These are phyloP conservation scores for Mortierella sp. DNA, from an alignment of 371 early-diverging fungal species.

Conservation along the genomic window DNA sequence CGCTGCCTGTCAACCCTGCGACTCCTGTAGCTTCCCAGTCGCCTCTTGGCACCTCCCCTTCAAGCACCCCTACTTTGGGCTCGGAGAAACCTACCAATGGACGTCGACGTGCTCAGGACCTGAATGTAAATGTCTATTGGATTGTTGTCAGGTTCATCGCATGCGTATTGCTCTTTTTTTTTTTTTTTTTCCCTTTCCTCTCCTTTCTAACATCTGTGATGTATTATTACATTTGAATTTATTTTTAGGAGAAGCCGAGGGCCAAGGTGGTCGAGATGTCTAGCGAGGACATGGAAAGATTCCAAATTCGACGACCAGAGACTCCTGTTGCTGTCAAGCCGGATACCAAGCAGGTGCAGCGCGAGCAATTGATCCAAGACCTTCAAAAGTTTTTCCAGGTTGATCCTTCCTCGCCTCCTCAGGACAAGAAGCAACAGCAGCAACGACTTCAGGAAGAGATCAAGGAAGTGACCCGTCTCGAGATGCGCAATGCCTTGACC, in stretches of 20 bases:
- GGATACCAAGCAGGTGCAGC: conserved; percentile 52
- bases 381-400: conserved; percentile 51
- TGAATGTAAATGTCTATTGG: conserved; percentile 19
- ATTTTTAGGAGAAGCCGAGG: conserved; percentile 65
- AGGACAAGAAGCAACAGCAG: conserved; percentile 41
- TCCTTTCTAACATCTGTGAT: background rate
- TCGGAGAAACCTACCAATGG: conserved; percentile 30
- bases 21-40: background rate
- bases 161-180: background rate
- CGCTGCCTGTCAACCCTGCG: conserved; percentile 1
- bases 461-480: conserved; percentile 79
- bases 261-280: conserved; percentile 73
- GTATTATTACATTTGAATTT: background rate
- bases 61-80: conserved; percentile 35
- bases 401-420: background rate
- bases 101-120: conserved; percentile 41
- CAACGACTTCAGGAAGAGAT: conserved; percentile 62
- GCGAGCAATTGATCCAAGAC: conserved; percentile 46
- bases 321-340: conserved; percentile 47
- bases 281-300: conserved; percentile 68
- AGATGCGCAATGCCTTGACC: conserved; percentile 79
- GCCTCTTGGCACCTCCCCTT: conserved; percentile 24
- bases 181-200: no score
- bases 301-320: conserved; percentile 56
- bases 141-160: background rate